Evolutionary conservation across 2,329 filamentous ascomycete genomes (phyloP), one percentile per base, ranked within the genome.

Genomic region (Diaporthe caulivora): DNA sequence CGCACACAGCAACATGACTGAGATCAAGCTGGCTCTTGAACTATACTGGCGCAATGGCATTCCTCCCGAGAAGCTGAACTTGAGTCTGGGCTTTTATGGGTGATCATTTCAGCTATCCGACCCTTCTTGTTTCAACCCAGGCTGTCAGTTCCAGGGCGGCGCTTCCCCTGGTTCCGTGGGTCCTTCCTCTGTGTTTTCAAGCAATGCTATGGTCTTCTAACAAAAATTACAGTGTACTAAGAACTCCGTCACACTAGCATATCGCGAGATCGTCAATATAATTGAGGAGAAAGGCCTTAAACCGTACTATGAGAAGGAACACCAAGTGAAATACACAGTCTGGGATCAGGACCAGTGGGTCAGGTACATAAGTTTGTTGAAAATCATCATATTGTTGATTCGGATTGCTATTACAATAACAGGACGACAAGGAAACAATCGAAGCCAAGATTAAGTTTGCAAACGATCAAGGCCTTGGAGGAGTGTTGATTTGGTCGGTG

Each of bases 31-130:
- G 0, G 79, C 79, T 0, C 72, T 86, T 0, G 81, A 86, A 7
- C 81, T 87, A 1, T 76, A 88, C 6, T 87, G 86, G 84, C 80
- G 83, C 17, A 82, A 79, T 37, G 76, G 81, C 24, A 77, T 88
- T 6, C 74, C 79, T 3, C 82, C 86, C 0, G 51, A 70, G 0
- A 84, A 86, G 51, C 78, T 88, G 8, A 79, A 78, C 10, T 72
- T 88, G 18, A 86, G 86, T 0, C 44, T 83, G 18, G 83, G 80
- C 1, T 86, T 84, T 72, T 87, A 87, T 72, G 85, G 84, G 3
- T 68, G 77, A 51, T 47, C 74, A 29, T 78, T 78, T 31, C 75
- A 75, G 8, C 75, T 78, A 13, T 40, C 58, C 10, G 70, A 76
- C 57, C 71, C 77, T 3, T 29, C 34, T 13, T 79, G 77, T 60